phyloP scores from a whole-genome alignment of 208 protist genomes.

The Endotrypanum monterogeii region DNA sequence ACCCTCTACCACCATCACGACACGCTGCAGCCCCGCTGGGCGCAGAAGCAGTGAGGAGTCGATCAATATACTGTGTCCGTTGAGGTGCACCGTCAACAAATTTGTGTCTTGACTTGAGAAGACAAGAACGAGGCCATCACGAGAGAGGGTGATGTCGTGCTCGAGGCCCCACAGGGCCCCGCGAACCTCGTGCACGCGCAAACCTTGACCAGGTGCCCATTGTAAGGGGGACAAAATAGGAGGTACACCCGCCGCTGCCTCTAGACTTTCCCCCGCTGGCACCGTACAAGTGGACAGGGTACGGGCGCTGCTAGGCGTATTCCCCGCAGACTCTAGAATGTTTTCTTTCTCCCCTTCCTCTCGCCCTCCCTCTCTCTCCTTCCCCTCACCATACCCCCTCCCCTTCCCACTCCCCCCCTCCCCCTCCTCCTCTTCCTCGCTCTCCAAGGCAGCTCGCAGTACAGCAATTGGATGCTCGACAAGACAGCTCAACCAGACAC shows the following conservation, averaged over 20 bases:
- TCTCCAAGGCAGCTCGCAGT: slow-evolving; percentile 17
- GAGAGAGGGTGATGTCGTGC: slow-evolving; percentile 37
- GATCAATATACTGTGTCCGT: slow-evolving; percentile 55
- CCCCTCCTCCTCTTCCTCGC: too few species aligned
- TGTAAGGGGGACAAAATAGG: slow-evolving; percentile 9
- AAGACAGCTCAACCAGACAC: slow-evolving; percentile 28
- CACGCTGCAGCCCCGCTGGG: slow-evolving; percentile 28
- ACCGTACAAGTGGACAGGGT: not conserved
- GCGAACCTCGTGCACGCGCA: slow-evolving; percentile 30
- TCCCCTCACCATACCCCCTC: too few species aligned
- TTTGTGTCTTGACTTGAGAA: slow-evolving; percentile 73
- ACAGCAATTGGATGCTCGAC: slow-evolving; percentile 29
- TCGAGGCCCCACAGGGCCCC: slow-evolving; percentile 24
- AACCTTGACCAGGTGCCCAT: slow-evolving; percentile 22
- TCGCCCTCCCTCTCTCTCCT: too few species aligned
- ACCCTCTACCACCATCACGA: slow-evolving; percentile 67
- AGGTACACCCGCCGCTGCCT: not conserved
- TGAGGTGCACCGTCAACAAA: slow-evolving; percentile 69
- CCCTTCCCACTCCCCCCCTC: too few species aligned
- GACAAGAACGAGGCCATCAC: slow-evolving; percentile 52
- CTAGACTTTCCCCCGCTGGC: not conserved
- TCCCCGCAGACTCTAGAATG: not conserved
- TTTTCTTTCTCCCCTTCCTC: slow-evolving; percentile 24
- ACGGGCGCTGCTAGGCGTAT: not conserved
- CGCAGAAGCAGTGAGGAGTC: slow-evolving; percentile 35